Percentiles rank a stretch among this genome's conserved stretches.
These are phyloP conservation scores for Picochlorum costavermella DNA, from an alignment of 139 green algal species.

Conservation along the genomic window DNA sequence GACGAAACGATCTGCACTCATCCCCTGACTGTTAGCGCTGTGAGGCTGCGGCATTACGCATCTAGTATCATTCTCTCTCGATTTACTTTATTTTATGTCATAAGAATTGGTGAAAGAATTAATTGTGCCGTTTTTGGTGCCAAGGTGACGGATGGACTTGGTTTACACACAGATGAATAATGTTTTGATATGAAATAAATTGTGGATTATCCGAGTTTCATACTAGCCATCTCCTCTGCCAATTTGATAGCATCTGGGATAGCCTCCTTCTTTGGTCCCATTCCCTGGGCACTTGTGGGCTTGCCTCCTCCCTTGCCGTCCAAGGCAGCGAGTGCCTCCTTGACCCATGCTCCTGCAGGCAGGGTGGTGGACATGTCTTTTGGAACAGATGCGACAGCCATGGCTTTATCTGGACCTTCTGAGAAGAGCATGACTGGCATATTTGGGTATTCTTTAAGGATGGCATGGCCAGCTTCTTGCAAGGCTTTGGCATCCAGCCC, in stretches of 20 bases:
- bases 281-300: constrained; percentile 67
- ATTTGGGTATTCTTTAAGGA: constrained; percentile 40
- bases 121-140: too few relatives aligned
- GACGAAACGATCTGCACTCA: too few relatives aligned
- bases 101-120: too few relatives aligned
- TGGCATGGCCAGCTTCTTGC: constrained; percentile 49
- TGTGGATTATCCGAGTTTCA: constrained; percentile 15
- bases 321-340: constrained; percentile 46
- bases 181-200: too few relatives aligned
- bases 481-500: constrained; percentile 65
- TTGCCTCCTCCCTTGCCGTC: constrained; percentile 92
- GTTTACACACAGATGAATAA: too few relatives aligned
- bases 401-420: constrained; percentile 39
- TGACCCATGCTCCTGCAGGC: constrained; percentile 48
- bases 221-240: constrained; percentile 13
- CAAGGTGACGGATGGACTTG: too few relatives aligned
- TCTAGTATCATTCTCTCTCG: too few relatives aligned
- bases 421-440: constrained; percentile 61
- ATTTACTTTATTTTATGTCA: too few relatives aligned
- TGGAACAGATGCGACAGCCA: constrained; percentile 68
- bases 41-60: too few relatives aligned
- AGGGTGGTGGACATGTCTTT: constrained; percentile 47
- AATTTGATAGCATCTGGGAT: constrained; percentile 18
- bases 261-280: constrained; percentile 45
- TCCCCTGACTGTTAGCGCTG: too few relatives aligned